Percentiles rank a stretch among this genome's conserved stretches.
phyloP scores from a whole-genome alignment of 371 early-diverging fungal species.

The Mucor irregularis region DNA sequence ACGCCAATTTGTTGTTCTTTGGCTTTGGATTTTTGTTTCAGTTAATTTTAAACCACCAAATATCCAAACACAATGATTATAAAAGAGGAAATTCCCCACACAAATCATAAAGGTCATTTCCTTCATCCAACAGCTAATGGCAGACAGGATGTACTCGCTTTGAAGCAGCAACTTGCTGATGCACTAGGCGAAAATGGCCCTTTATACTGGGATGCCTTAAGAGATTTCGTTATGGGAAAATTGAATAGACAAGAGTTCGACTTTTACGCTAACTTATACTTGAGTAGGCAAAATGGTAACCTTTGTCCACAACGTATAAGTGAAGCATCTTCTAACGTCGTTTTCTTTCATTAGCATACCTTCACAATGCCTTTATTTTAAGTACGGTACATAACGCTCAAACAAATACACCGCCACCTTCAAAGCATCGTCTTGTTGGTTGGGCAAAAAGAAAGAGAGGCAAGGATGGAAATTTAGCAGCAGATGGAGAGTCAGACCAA shows the following conservation, averaged over 20 bases:
- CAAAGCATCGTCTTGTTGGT: slow-evolving; percentile 61
- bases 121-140: slow-evolving; percentile 42
- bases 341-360: slow-evolving; percentile 44
- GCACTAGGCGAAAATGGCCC: slow-evolving; percentile 79
- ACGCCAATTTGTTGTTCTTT: too few relatives aligned
- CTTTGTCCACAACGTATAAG: background rate
- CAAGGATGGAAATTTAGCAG: slow-evolving; percentile 49
- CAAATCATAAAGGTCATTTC: slow-evolving; percentile 22
- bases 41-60: too few relatives aligned
- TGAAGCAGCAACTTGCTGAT: slow-evolving; percentile 80
- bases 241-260: slow-evolving; percentile 79
- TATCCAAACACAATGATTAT: background rate
- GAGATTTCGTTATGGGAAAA: slow-evolving; percentile 77
- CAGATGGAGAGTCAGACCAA: slow-evolving; percentile 38
- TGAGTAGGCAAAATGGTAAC: slow-evolving; percentile 64
- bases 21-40: too few relatives aligned
- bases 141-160: slow-evolving; percentile 68
- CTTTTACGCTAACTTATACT: slow-evolving; percentile 71
- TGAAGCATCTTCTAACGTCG: background rate
- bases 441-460: slow-evolving; percentile 66
- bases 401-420: slow-evolving; percentile 69
- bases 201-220: slow-evolving; percentile 76
- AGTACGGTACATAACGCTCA: slow-evolving; percentile 81
- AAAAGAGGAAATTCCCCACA: background rate
- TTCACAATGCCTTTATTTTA: slow-evolving; percentile 81